These are phyloP conservation scores for Cephalotrichum gorgonifer DNA, from an alignment of 2,329 filamentous ascomycete species.

Conservation along the genomic window DNA sequence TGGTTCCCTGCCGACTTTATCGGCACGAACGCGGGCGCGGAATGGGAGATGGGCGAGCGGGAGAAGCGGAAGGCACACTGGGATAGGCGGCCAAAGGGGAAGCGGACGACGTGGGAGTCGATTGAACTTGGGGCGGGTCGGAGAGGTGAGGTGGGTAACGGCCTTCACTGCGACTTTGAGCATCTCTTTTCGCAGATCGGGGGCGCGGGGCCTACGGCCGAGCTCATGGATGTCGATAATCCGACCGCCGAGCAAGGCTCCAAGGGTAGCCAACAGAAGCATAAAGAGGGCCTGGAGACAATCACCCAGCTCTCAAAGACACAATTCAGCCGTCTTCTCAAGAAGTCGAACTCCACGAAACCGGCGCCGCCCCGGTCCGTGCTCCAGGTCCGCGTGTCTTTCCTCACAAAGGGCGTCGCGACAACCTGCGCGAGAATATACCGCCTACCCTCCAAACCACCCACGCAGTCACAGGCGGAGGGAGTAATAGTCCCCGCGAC, in stretches of 20 bases:
- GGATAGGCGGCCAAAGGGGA: conserved; percentile 63
- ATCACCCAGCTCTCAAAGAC: not conserved
- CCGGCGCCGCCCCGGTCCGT: conserved; percentile 26
- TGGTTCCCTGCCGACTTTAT: conserved; percentile 85
- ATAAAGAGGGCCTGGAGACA: not conserved
- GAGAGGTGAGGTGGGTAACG: conserved; percentile 73
- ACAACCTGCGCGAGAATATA: conserved; percentile 72
- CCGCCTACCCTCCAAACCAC: conserved; percentile 47
- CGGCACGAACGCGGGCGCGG: conserved; percentile 66
- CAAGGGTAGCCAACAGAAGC: not conserved
- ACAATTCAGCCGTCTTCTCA: conserved; percentile 7
- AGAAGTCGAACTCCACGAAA: not conserved
- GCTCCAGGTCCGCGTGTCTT: conserved; percentile 54
- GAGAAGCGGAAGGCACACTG: conserved; percentile 26
- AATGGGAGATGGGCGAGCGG: conserved; percentile 64
- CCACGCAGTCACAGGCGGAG: conserved; percentile 9
- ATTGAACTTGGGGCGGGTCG: conserved; percentile 63
- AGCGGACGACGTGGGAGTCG: conserved; percentile 63
- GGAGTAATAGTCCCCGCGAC: conserved; percentile 36
- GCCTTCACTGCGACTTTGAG: conserved; percentile 79
- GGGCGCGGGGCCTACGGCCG: not conserved
- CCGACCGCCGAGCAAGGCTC: conserved; percentile 5
- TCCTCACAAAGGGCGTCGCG: conserved; percentile 62
- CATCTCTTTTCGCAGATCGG: conserved; percentile 36
- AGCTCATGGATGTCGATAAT: conserved; percentile 9